These are phyloP conservation scores for Globisporangium paroecandrum DNA, from an alignment of 352 stramenopile species.

Conservation along the genomic window DNA sequence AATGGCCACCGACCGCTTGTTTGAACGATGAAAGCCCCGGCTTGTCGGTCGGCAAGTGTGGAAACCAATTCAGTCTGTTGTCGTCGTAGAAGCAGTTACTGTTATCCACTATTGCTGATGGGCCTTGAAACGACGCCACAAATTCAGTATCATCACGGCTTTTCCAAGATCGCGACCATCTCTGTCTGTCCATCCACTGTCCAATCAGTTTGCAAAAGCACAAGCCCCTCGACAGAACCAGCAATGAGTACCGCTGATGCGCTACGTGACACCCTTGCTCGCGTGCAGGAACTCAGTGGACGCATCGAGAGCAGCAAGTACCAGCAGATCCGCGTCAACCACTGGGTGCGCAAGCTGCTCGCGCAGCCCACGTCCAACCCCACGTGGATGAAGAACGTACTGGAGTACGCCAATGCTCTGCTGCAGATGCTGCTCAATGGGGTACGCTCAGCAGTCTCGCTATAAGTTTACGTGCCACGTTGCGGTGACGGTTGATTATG, in stretches of 20 bases:
- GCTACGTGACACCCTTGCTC: slow-evolving; percentile 32
- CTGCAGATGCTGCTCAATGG: slow-evolving; percentile 52
- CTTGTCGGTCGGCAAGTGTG: not conserved
- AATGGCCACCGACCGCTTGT: too few species aligned
- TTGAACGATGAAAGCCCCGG: too few species aligned
- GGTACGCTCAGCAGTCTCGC: slow-evolving; percentile 23
- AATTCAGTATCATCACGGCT: not conserved
- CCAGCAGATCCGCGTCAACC: slow-evolving; percentile 54
- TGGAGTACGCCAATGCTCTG: slow-evolving; percentile 38
- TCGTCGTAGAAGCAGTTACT: not conserved
- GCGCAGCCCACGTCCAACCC: slow-evolving; percentile 50
- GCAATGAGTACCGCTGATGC: slow-evolving; percentile 20
- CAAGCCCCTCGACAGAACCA: not conserved
- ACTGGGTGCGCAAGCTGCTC: slow-evolving; percentile 57
- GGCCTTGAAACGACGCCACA: not conserved
- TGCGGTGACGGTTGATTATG: not conserved
- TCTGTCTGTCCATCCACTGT: not conserved
- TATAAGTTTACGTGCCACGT: not conserved
- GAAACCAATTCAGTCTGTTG: not conserved
- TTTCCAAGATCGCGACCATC: not conserved
- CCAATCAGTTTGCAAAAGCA: not conserved
- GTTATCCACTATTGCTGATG: not conserved
- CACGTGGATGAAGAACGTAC: slow-evolving; percentile 57
- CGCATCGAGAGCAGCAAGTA: slow-evolving; percentile 31
- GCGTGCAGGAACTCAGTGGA: slow-evolving; percentile 39